Conservation (phyloP, 1,284 basidiomycete genomes). For the Phaffia rhodozyma region DNA sequence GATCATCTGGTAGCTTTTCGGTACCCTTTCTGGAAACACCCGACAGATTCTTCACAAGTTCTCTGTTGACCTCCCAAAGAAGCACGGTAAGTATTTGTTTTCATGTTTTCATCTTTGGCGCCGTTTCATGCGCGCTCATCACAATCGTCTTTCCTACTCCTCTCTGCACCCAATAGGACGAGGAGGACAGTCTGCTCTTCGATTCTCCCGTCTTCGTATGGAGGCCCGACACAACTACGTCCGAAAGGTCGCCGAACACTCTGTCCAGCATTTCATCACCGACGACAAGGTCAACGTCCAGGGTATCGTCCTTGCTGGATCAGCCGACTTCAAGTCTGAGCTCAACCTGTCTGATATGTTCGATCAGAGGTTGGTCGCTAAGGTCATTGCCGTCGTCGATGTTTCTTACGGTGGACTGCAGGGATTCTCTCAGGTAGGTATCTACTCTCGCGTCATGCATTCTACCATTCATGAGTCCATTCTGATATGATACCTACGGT, state of each 20-base stretch:
- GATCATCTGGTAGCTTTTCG: conserved; percentile 51
- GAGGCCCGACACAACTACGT: conserved; percentile 99
- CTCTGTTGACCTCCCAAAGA: conserved; percentile 97
- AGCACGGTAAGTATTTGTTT: conserved; percentile 53
- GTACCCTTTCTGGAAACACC: conserved; percentile 91
- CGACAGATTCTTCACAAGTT: conserved; percentile 97
- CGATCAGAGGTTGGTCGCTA: conserved; percentile 72
- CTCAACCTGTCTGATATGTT: conserved; percentile 95
- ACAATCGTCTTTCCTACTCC: conserved; percentile 3
- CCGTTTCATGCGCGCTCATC: background rate
- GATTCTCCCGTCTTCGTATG: conserved; percentile 98
- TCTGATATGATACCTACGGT: background rate
- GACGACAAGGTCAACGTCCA: conserved; percentile 97
- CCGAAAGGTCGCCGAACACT: conserved; percentile 92
- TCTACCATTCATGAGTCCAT: background rate
- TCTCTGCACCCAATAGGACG: conserved; percentile 37
- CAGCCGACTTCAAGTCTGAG: conserved; percentile 98
- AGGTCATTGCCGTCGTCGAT: conserved; percentile 95
- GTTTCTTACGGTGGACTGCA: conserved; percentile 86
- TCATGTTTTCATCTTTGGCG: background rate
- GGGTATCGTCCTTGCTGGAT: conserved; percentile 93
- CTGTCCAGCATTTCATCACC: conserved; percentile 96
- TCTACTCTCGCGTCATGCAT: background rate
- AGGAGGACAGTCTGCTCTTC: conserved; percentile 98
- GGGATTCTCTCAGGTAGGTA: conserved; percentile 82